Conservation (phyloP, 1,284 basidiomycete genomes). For the Anthracocystis panici-leucophaei region DNA sequence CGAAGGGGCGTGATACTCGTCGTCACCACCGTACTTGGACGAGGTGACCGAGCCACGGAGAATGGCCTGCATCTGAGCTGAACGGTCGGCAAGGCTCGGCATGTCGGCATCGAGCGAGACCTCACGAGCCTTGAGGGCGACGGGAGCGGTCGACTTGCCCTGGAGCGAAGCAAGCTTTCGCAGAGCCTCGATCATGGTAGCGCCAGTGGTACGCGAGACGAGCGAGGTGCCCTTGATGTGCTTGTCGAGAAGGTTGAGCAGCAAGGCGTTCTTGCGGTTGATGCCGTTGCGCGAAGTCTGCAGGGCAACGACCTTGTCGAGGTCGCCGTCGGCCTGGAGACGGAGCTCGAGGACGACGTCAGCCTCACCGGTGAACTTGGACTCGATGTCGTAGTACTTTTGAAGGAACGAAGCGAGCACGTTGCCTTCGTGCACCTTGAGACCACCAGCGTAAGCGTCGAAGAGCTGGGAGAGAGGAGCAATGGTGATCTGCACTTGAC, state of each 20-base stretch:
- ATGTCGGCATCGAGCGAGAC: slow-evolving; percentile 95
- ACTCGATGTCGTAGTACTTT: slow-evolving; percentile 86
- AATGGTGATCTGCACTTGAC: slow-evolving; percentile 74
- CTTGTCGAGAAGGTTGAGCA: slow-evolving; percentile 85
- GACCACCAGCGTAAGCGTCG: slow-evolving; percentile 83
- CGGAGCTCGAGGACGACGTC: slow-evolving; percentile 89
- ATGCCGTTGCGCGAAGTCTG: slow-evolving; percentile 96
- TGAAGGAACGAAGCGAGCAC: slow-evolving; percentile 80
- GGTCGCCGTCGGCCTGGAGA: slow-evolving; percentile 89
- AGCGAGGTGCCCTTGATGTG: slow-evolving; percentile 62
- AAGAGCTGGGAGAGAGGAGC: slow-evolving; percentile 81
- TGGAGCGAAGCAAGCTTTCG: slow-evolving; percentile 77
- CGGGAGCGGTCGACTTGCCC: slow-evolving; percentile 72
- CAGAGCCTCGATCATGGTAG: slow-evolving; percentile 61
- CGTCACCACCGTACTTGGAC: slow-evolving; percentile 85
- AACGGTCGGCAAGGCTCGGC: slow-evolving; percentile 95
- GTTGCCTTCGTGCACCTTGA: slow-evolving; percentile 87
- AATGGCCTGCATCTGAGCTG: slow-evolving; percentile 92
- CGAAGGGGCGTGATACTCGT: slow-evolving; percentile 75
- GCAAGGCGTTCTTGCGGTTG: slow-evolving; percentile 88
- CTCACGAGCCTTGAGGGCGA: slow-evolving; percentile 92
- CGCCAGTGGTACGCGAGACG: slow-evolving; percentile 52
- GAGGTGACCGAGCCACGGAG: slow-evolving; percentile 87
- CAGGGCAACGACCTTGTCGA: slow-evolving; percentile 87
- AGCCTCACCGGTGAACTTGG: slow-evolving; percentile 90